Evolutionary conservation across 495 filamentous ascomycete species (phyloP).

Genomic region (Trichocladium antarcticum): DNA sequence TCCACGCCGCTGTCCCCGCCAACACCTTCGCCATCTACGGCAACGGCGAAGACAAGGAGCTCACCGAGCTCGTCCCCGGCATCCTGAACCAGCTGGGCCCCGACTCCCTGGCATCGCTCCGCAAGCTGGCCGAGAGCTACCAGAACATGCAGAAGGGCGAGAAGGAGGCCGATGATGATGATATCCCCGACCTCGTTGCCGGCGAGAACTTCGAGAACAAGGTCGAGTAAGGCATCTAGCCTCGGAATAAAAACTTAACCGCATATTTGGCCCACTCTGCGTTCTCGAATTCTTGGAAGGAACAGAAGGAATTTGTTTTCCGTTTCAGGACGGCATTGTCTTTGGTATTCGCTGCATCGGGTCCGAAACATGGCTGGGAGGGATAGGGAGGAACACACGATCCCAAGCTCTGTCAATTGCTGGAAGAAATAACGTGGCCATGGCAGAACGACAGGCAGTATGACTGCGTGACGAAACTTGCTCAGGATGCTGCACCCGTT

Average conservation of each 20-base stretch:
- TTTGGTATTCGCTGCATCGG: slow-evolving; percentile 18
- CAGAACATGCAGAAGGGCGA: slow-evolving; percentile 97
- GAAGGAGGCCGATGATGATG: slow-evolving; percentile 70
- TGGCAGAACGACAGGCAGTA: no score
- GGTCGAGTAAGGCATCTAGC: slow-evolving; percentile 58
- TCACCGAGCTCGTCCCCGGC: slow-evolving; percentile 96
- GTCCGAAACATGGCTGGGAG: slow-evolving; percentile 10
- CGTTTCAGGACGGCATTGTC: slow-evolving; percentile 20
- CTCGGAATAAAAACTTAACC: slow-evolving; percentile 11
- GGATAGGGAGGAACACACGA: slow-evolving; percentile 13
- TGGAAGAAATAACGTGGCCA: slow-evolving; percentile 1
- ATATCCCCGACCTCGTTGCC: slow-evolving; percentile 91
- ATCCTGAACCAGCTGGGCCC: slow-evolving; percentile 99
- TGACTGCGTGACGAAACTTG: no score
- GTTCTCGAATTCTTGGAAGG: slow-evolving; percentile 2
- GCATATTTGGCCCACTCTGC: neutral
- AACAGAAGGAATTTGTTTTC: slow-evolving; percentile 12
- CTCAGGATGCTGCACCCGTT: neutral
- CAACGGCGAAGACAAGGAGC: slow-evolving; percentile 96
- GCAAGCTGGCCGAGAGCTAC: slow-evolving; percentile 98
- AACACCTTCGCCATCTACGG: slow-evolving; percentile 99
- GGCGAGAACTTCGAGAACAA: slow-evolving; percentile 96
- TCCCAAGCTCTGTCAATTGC: neutral
- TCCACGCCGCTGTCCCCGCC: slow-evolving; percentile 89
- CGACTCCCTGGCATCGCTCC: slow-evolving; percentile 92